Base-by-base conservation (phyloP, 495 filamentous ascomycete genomes). In the Lentithecium fluviatile region DNA sequence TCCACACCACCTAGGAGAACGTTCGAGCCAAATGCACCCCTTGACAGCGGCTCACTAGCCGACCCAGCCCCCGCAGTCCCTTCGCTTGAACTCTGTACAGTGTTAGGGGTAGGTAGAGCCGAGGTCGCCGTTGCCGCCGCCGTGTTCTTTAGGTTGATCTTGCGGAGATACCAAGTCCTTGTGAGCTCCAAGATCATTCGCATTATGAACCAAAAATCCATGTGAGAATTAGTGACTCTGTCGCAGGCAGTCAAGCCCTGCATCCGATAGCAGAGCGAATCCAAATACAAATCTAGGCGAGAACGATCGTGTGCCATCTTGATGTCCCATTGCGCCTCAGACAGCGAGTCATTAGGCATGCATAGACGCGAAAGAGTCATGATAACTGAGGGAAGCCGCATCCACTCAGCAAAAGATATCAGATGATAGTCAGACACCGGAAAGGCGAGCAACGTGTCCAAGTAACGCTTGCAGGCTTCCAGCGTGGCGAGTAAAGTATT, bases 191-290 rank as follows among this genome's bases (percentile, higher is more conserved):
- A 60, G 20, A 65, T 65, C 62, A 65, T 56, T 19, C 26, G 38
- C 62, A 65, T 65, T 4, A 45, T 49, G 23, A 15, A 48, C 56
- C 56, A 65, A 23, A 65, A 65, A 20, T 65, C 62, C 8, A 51
- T 50, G 32, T 60, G 62, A 6, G 56, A 49, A 17, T 60, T 49
- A 11, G 49, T 60, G 1, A n/a, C 25, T 36, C 34, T 56, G 12
- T 64, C 42, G 32, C 24, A 64, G 12, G 56, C 52, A 13, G 56
- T 37, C 0, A 65, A 25, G 0, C 45, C 45, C 25, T 65, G 62
- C 62, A 65, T 65, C 2, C 62, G 56, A 36, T 65, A 65, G 32
- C 62, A 65, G 12, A 65, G 43, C 2, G 62, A 65, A 23, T 65
- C 62, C 13, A 65, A 26, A 26, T 55, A 65, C 5, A 65, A 32